These are phyloP conservation scores for Puccinellia tenuiflora DNA, from an alignment of 176 grass and related monocot species.

Conservation along the genomic window DNA sequence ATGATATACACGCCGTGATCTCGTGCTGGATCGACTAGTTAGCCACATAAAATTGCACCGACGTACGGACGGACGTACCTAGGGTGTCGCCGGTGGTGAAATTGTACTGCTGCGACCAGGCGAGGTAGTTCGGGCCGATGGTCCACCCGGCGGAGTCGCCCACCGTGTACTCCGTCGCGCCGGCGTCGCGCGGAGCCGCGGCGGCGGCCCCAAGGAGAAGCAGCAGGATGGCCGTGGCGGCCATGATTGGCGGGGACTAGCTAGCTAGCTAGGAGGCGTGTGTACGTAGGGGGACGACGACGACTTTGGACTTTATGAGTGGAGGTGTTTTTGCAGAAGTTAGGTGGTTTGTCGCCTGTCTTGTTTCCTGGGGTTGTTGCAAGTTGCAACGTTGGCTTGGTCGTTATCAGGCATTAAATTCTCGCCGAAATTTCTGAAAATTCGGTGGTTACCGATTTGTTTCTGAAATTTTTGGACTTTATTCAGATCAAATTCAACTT, in stretches of 20 bases:
- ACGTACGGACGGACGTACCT: conserved; percentile 22
- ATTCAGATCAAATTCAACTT: too few relatives aligned
- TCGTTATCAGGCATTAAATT: not conserved
- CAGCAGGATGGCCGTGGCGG: not conserved
- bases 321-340: not conserved
- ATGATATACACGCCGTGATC: too few relatives aligned
- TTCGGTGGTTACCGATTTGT: too few relatives aligned
- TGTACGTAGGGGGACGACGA: not conserved
- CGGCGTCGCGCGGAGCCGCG: not conserved
- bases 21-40: too few relatives aligned
- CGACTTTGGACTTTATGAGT: not conserved
- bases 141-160: conserved; percentile 52
- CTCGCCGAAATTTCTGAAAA: not conserved
- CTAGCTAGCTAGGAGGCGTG: not conserved
- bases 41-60: too few relatives aligned
- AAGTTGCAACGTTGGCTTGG: not conserved
- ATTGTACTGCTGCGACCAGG: conserved; percentile 76
- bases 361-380: not conserved
- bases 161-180: conserved; percentile 48
- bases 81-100: conserved; percentile 81
- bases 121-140: conserved; percentile 53
- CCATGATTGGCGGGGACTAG: conserved; percentile 18
- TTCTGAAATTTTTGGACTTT: too few relatives aligned
- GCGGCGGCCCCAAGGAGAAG: not conserved
- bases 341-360: not conserved